Conservation (phyloP, 805 yeast species). For the Kuraishia floccosa region DNA sequence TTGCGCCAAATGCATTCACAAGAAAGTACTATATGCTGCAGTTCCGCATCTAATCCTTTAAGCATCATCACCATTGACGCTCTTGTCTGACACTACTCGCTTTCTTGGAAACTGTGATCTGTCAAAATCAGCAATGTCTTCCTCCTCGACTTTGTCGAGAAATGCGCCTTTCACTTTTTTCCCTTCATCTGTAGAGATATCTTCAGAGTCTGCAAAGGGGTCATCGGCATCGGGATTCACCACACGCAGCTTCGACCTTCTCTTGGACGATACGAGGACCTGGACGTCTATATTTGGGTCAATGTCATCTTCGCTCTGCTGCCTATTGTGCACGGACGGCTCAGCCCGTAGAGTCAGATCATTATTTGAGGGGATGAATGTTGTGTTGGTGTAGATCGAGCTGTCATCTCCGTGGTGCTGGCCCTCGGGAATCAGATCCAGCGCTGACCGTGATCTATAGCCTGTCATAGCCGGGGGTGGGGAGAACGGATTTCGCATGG, state of each 20-base stretch:
- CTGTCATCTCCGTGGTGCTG: background rate
- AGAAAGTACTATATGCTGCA: too few relatives aligned
- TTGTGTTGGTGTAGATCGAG: slow-evolving; percentile 5
- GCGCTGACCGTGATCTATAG: slow-evolving; percentile 9
- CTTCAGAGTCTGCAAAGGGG: background rate
- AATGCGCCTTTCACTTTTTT: slow-evolving; percentile 3
- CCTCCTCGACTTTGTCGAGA: slow-evolving; percentile 2
- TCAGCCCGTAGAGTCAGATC: background rate
- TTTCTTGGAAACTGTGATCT: too few relatives aligned
- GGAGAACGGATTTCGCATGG: background rate
- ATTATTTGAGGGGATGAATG: slow-evolving; percentile 7
- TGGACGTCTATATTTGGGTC: slow-evolving; percentile 54
- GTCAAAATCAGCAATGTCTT: background rate
- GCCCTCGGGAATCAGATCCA: slow-evolving; percentile 14
- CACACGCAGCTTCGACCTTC: slow-evolving; percentile 48
- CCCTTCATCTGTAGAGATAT: slow-evolving; percentile 2
- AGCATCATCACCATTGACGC: too few relatives aligned
- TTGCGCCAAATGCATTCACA: too few relatives aligned
- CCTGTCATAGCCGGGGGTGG: background rate
- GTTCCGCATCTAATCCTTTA: too few relatives aligned
- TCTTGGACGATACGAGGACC: slow-evolving; percentile 54
- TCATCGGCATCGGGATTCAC: slow-evolving; percentile 41
- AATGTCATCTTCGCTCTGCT: slow-evolving; percentile 21
- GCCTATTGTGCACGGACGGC: slow-evolving; percentile 4
- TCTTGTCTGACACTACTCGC: too few relatives aligned